Conservation (phyloP, 140 eudicot genomes). For the Bidens hawaiensis region DNA sequence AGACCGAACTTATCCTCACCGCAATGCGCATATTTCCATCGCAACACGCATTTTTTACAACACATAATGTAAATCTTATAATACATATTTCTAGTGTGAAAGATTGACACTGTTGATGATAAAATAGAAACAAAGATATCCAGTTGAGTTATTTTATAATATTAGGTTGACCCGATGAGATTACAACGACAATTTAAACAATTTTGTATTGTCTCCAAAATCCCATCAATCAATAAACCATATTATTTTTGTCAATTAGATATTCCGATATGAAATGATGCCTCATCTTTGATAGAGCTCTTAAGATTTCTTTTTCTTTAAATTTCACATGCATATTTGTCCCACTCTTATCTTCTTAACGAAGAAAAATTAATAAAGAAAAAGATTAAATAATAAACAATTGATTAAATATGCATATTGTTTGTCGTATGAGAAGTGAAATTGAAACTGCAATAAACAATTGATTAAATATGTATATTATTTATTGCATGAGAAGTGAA, state of each 20-base stretch:
- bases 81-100: background rate
- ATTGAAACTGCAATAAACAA: no score
- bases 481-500: no score
- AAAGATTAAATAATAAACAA: no score
- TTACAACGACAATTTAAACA: background rate
- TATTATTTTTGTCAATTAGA: background rate
- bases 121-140: background rate
- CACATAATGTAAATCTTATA: no score
- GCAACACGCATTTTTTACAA: no score
- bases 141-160: background rate
- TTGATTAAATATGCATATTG: no score
- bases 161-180: background rate
- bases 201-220: constrained; percentile 36
- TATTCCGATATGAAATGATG: constrained; percentile 4
- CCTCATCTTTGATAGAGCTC: constrained; percentile 9
- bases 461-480: no score
- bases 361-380: no score
- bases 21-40: no score
- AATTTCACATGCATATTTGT: background rate
- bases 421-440: no score
- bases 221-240: constrained; percentile 33
- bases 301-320: background rate
- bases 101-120: background rate
- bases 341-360: background rate
- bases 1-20: no score